Conservation (phyloP, 352 stramenopile genomes). For the Thalassiosira mediterranea region DNA sequence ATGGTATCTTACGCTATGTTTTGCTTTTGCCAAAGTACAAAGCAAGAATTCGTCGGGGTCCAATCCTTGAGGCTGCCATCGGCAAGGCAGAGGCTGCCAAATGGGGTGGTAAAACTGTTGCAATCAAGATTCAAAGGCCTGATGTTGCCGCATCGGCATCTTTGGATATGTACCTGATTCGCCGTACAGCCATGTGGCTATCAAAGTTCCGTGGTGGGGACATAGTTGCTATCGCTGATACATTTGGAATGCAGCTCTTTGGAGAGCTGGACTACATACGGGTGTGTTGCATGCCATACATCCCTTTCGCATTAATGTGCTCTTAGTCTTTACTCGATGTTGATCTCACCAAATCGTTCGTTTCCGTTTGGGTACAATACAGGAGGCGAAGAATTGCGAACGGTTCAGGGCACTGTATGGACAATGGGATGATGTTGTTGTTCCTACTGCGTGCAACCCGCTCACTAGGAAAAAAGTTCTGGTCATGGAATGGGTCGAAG, state of each 20-base stretch:
- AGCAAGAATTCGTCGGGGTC: slow-evolving; percentile 55
- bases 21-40: too few relatives aligned
- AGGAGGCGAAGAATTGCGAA: slow-evolving; percentile 86
- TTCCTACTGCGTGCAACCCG: slow-evolving; percentile 62
- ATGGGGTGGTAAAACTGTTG: slow-evolving; percentile 78
- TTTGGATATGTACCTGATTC: slow-evolving; percentile 87
- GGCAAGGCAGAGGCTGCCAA: slow-evolving; percentile 57
- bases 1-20: neutral
- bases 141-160: slow-evolving; percentile 81
- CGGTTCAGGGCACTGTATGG: slow-evolving; percentile 79
- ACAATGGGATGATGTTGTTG: slow-evolving; percentile 72
- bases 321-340: too few relatives aligned
- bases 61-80: slow-evolving; percentile 72
- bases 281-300: too few relatives aligned
- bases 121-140: slow-evolving; percentile 84
- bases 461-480: slow-evolving; percentile 82
- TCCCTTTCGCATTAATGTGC: too few relatives aligned
- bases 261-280: slow-evolving; percentile 85
- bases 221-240: slow-evolving; percentile 83
- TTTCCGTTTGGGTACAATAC: too few relatives aligned
- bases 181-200: slow-evolving; percentile 80
- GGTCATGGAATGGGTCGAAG: slow-evolving; percentile 88
- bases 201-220: slow-evolving; percentile 80
- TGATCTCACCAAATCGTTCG: too few relatives aligned
- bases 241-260: slow-evolving; percentile 85